Evolutionary conservation across 768 basidiomycete genomes (phyloP).

Genomic region (Xerocomellus amylosporus): DNA sequence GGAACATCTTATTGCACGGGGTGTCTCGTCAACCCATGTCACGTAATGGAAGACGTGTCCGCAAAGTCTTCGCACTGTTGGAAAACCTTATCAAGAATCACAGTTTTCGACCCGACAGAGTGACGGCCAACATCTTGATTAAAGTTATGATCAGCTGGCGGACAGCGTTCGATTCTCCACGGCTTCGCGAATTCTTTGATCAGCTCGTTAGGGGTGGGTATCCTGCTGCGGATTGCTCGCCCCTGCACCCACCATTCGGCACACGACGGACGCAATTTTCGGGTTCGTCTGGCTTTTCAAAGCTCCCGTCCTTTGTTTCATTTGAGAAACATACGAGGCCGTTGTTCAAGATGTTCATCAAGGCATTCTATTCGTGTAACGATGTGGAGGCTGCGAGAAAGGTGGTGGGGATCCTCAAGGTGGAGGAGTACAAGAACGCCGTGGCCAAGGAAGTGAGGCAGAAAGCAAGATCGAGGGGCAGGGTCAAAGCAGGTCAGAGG

Average conservation of each 20-base stretch:
- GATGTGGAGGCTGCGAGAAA: constrained; percentile 53
- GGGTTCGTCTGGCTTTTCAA: constrained; percentile 32
- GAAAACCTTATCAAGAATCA: constrained; percentile 41
- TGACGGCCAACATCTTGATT: constrained; percentile 68
- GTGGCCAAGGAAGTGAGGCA: constrained; percentile 13
- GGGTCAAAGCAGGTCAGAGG: constrained; percentile 10
- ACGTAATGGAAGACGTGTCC: constrained; percentile 46
- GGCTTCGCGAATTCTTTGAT: constrained; percentile 61
- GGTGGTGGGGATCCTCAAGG: constrained; percentile 55
- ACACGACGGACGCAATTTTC: constrained; percentile 26
- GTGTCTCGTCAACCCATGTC: constrained; percentile 31
- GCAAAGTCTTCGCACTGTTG: constrained; percentile 39
- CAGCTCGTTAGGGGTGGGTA: constrained; percentile 59
- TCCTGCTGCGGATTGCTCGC: constrained; percentile 36
- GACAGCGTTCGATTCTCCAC: constrained; percentile 38
- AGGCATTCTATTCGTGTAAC: constrained; percentile 53
- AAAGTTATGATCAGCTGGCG: constrained; percentile 58
- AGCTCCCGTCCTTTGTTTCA: constrained; percentile 43
- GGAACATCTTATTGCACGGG: constrained; percentile 57
- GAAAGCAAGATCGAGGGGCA: constrained; percentile 22
- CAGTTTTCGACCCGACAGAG: constrained; percentile 59
- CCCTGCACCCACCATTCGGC: constrained; percentile 44
- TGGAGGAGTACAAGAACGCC: constrained; percentile 26
- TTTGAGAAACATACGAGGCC: constrained; percentile 63
- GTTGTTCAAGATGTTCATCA: constrained; percentile 71